Evolutionary conservation across 2,329 filamentous ascomycete genomes (phyloP).

Genomic region (Pyrenophora graminea): DNA sequence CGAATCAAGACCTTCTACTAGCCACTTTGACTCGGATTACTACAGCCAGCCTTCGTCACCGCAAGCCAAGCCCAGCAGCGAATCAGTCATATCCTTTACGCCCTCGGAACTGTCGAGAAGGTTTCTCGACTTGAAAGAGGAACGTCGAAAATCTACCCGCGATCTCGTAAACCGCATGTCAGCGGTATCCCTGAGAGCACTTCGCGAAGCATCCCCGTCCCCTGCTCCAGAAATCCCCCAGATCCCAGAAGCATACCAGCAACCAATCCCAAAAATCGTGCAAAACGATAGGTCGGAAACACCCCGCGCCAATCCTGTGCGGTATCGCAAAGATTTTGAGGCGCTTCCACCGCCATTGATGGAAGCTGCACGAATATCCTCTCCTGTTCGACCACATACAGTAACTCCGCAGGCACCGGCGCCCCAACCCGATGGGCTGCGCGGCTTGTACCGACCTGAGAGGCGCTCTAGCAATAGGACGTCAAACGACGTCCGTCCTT

Average conservation of each 20-base stretch:
- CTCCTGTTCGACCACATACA: slow-evolving; percentile 9
- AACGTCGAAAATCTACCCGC: slow-evolving; percentile 30
- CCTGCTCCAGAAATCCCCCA: slow-evolving; percentile 24
- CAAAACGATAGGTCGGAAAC: slow-evolving; percentile 11
- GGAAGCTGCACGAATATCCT: slow-evolving; percentile 15
- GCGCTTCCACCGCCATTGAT: slow-evolving; percentile 13
- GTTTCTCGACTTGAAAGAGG: slow-evolving; percentile 34
- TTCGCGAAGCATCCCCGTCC: slow-evolving; percentile 14
- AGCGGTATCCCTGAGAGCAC: slow-evolving; percentile 32
- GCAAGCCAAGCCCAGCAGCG: slow-evolving; percentile 25
- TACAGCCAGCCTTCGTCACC: slow-evolving; percentile 44
- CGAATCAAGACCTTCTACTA: slow-evolving; percentile 43
- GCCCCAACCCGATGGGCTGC: slow-evolving; percentile 24
- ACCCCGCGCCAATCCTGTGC: slow-evolving; percentile 12
- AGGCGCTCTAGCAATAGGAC: slow-evolving; percentile 10
- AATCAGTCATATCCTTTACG: slow-evolving; percentile 19
- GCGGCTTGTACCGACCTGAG: slow-evolving; percentile 23
- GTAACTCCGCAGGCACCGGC: slow-evolving; percentile 20
- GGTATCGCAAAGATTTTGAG: slow-evolving; percentile 9
- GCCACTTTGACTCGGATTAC: slow-evolving; percentile 44
- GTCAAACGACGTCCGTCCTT: slow-evolving; percentile 17
- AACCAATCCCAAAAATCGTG: slow-evolving; percentile 11
- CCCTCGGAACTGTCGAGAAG: slow-evolving; percentile 38
- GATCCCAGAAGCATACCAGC: slow-evolving; percentile 23
- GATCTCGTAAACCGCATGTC: slow-evolving; percentile 40